Evolutionary conservation across 2,329 filamentous ascomycete species (phyloP).

Genomic region (Atkinsonella texensis): DNA sequence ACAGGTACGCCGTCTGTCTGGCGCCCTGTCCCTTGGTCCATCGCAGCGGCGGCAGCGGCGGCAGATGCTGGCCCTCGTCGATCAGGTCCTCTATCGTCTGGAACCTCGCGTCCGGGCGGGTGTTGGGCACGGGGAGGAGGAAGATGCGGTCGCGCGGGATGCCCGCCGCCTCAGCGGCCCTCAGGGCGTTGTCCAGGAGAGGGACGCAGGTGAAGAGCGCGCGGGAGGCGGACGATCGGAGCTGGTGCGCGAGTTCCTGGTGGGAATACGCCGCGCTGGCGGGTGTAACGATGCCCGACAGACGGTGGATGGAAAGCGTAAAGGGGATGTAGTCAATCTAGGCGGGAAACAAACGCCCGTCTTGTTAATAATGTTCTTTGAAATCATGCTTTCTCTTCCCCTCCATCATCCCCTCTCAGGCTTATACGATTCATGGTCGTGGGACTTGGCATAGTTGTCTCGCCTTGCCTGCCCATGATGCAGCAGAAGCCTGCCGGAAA

Average conservation of each 20-base stretch:
- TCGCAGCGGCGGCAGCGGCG: conserved; percentile 40
- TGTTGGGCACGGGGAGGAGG: conserved; percentile 55
- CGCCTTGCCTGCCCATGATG: too few relatives aligned
- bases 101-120: conserved; percentile 37
- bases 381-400: too few relatives aligned
- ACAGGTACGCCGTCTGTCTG: conserved; percentile 61
- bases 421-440: too few relatives aligned
- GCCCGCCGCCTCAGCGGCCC: conserved; percentile 49
- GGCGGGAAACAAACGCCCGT: background rate
- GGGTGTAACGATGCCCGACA: conserved; percentile 62
- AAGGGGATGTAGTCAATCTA: conserved; percentile 65
- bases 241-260: conserved; percentile 58
- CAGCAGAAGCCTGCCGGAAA: too few relatives aligned
- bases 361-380: too few relatives aligned
- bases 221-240: conserved; percentile 56
- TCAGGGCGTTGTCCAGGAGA: conserved; percentile 50
- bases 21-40: conserved; percentile 55
- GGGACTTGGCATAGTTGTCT: too few relatives aligned
- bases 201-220: conserved; percentile 61
- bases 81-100: conserved; percentile 58
- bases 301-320: conserved; percentile 60
- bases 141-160: conserved; percentile 56
- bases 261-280: conserved; percentile 65
- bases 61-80: conserved; percentile 42
- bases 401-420: too few relatives aligned